Percentiles rank a stretch among this genome's conserved stretches.
phyloP scores from a whole-genome alignment of 2,329 filamentous ascomycete genomes.

The Rhynchosporium secalis region DNA sequence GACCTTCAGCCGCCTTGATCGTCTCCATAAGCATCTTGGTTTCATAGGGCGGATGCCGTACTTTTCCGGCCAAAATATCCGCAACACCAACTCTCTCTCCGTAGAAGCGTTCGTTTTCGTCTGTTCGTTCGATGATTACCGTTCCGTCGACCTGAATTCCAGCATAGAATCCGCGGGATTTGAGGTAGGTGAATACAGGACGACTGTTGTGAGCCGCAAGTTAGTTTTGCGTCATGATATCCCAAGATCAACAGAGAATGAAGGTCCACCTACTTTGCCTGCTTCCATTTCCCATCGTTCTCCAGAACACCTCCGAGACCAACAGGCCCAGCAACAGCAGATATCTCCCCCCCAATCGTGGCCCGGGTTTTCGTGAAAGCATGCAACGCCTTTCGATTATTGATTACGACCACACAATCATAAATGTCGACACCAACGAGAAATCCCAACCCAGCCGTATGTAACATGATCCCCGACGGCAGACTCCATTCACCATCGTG shows the following conservation, averaged over 20 bases:
- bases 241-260: background rate
- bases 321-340: slow-evolving; percentile 74
- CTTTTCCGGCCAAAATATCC: slow-evolving; percentile 55
- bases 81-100: slow-evolving; percentile 61
- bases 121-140: slow-evolving; percentile 79
- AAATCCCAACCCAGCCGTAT: slow-evolving; percentile 86
- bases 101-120: slow-evolving; percentile 87
- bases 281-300: slow-evolving; percentile 47
- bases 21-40: slow-evolving; percentile 62
- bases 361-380: slow-evolving; percentile 78
- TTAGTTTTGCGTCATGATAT: slow-evolving; percentile 11
- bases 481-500: slow-evolving; percentile 89
- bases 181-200: slow-evolving; percentile 83
- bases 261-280: slow-evolving; percentile 52
- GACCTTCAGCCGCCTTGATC: slow-evolving; percentile 83
- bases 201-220: slow-evolving; percentile 21
- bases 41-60: slow-evolving; percentile 35
- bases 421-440: slow-evolving; percentile 92
- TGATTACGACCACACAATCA: slow-evolving; percentile 92
- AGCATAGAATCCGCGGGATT: slow-evolving; percentile 84
- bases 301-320: slow-evolving; percentile 48
- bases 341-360: slow-evolving; percentile 80
- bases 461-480: slow-evolving; percentile 85
- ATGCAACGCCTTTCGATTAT: slow-evolving; percentile 79
- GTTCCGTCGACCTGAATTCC: slow-evolving; percentile 87